Evolutionary conservation across 768 basidiomycete genomes (phyloP).

Genomic region (Suillus clintonianus): DNA sequence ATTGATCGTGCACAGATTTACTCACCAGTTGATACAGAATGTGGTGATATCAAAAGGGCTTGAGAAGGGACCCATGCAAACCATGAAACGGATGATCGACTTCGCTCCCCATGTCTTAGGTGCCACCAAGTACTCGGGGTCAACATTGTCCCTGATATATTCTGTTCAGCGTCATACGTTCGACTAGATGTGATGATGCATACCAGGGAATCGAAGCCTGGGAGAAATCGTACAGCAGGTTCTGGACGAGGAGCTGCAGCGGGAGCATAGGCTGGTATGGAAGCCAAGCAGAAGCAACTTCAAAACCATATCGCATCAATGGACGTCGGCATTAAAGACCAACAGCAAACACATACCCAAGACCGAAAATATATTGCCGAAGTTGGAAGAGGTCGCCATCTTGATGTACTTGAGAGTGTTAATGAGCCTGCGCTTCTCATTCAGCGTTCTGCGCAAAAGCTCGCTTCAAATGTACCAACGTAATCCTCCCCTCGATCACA

Average conservation of each 20-base stretch:
- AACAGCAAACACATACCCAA: conserved; percentile 19
- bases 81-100: conserved; percentile 38
- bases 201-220: conserved; percentile 39
- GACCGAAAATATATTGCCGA: conserved; percentile 36
- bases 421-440: conserved; percentile 26
- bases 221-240: conserved; percentile 38
- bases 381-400: conserved; percentile 39
- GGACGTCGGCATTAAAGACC: neutral
- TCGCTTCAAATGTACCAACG: conserved; percentile 18
- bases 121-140: conserved; percentile 34
- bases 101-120: conserved; percentile 34
- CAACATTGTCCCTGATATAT: conserved; percentile 35
- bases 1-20: neutral
- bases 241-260: conserved; percentile 33
- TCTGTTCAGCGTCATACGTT: conserved; percentile 9
- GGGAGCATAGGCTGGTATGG: conserved; percentile 40
- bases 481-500: conserved; percentile 33
- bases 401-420: conserved; percentile 40
- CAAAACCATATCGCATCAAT: neutral
- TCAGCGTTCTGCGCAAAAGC: conserved; percentile 10
- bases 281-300: conserved; percentile 39
- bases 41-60: conserved; percentile 37
- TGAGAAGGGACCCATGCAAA: conserved; percentile 37
- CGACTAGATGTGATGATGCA: neutral
- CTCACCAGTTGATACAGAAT: conserved; percentile 34